Evolutionary conservation across 345 rosid species (phyloP), one percentile per base, ranked within the genome.

Genomic region (Boechera divaricarpa): DNA sequence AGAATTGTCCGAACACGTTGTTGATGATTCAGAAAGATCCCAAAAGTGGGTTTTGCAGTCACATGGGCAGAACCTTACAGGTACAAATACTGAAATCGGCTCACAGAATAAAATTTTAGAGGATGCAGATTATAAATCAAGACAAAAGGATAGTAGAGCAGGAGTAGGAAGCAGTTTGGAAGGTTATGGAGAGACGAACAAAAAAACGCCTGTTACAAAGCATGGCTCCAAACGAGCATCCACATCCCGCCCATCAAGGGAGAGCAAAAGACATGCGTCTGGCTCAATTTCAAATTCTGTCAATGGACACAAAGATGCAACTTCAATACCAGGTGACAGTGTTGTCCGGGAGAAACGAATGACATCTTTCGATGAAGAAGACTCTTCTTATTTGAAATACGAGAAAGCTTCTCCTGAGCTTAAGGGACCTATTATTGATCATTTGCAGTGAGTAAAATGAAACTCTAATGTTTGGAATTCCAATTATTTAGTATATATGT

Each of bases 331-430:
- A 57, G 85, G 72, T 48, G 86, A 79, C 73, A 57, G 84, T 65
- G 83, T 81, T 78, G 78, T 75, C 82, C 79, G 59, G 65, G 89
- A 75, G 81, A 82, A 72, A 81, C 84, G 76, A 75, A 87, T 80
- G 69, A 80, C 87, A 69, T 87, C 84, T 75, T 82, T 85, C 3
- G 92, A 87, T 70, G 97, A 88, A 73, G 91, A 86, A 68, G 82
- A 79, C 75, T 78, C 75, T 77, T 78, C 90, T 56, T 95, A 83
- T 79, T 83, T 85, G 29, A 95, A 92, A 83, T 91, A 89, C 65
- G 94, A 89, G 58, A 95, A 89, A 79, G 90, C 89, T 82, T 85
- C 70, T 63, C 89, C 98, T 16, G 99, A 95, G 81, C 79, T 80
- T 29, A 90, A 83, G 82, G 98, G 93, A 47, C 88, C 86, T 39